Evolutionary conservation across 2,329 filamentous ascomycete genomes (phyloP).

Genomic region (Claviceps africana): DNA sequence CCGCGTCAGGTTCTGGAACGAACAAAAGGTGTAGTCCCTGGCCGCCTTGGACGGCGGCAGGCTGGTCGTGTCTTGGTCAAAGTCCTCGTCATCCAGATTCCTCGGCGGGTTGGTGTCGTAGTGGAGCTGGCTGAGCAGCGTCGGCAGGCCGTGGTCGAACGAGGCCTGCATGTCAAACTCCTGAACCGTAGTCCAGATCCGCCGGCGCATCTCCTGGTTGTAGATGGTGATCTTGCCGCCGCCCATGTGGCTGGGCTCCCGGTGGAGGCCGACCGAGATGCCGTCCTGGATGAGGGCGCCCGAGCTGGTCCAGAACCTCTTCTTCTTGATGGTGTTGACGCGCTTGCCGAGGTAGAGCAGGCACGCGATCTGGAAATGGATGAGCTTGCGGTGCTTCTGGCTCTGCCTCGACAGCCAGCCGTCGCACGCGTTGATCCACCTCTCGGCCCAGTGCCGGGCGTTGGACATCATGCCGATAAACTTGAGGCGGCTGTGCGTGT

Average conservation of each 20-base stretch:
- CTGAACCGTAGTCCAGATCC: conserved; percentile 47
- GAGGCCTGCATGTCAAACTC: conserved; percentile 49
- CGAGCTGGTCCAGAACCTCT: conserved; percentile 46
- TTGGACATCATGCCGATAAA: conserved; percentile 46
- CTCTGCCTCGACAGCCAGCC: conserved; percentile 41
- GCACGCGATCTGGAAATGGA: conserved; percentile 47
- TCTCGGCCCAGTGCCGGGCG: conserved; percentile 39
- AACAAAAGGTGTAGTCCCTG: conserved; percentile 43
- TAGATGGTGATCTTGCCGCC: conserved; percentile 42
- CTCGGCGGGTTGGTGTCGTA: conserved; percentile 40
- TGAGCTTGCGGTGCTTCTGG: conserved; percentile 45
- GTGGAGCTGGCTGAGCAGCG: conserved; percentile 41
- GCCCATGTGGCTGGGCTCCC: conserved; percentile 41
- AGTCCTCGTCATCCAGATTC: conserved; percentile 45
- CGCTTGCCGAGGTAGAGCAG: conserved; percentile 47
- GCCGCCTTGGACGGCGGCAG: conserved; percentile 37
- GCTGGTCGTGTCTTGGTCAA: conserved; percentile 36
- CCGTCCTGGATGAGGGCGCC: conserved; percentile 43
- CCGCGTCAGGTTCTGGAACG: conserved; percentile 43
- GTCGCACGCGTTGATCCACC: conserved; percentile 43
- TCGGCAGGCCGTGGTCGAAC: conserved; percentile 46
- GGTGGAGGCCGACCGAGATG: conserved; percentile 44
- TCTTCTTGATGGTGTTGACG: conserved; percentile 51
- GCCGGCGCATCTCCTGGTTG: conserved; percentile 47
- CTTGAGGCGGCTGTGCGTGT: conserved; percentile 33